A percentile compares a stretch with the other conserved stretches of the same genome.
Conservation (phyloP, 2,329 filamentous ascomycete genomes). For the Talaromyces sp. region DNA sequence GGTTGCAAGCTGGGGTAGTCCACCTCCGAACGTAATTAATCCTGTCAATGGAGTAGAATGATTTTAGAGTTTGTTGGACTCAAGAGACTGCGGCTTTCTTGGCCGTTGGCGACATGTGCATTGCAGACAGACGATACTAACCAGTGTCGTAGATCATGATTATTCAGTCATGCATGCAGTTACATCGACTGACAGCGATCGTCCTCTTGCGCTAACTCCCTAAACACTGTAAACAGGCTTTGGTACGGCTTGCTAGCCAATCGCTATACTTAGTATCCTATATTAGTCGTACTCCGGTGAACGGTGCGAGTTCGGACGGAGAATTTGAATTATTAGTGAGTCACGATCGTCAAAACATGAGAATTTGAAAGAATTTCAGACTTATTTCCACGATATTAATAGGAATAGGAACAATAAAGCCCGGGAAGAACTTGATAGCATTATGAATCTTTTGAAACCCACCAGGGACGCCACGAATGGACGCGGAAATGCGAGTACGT, state of each 20-base stretch:
- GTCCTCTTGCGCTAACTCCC: background rate
- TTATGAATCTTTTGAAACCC: background rate
- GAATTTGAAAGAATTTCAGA: background rate
- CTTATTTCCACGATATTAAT: background rate
- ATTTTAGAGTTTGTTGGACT: no score
- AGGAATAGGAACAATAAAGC: background rate
- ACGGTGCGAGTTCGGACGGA: no score
- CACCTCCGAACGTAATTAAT: no score
- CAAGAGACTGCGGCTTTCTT: no score
- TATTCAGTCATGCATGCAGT: background rate
- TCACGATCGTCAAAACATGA: background rate
- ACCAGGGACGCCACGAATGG: background rate
- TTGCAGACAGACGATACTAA: no score
- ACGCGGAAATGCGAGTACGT: background rate
- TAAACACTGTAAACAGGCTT: background rate
- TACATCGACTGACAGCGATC: background rate
- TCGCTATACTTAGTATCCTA: background rate
- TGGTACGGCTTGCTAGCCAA: background rate
- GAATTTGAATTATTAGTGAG: background rate
- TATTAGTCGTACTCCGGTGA: no score
- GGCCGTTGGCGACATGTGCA: background rate
- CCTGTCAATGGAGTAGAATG: no score
- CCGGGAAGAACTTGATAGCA: background rate
- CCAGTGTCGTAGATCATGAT: background rate
- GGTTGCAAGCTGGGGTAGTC: background rate